phyloP scores from a whole-genome alignment of 1,139 yeast genomes.

The Candida sanyaensis region DNA sequence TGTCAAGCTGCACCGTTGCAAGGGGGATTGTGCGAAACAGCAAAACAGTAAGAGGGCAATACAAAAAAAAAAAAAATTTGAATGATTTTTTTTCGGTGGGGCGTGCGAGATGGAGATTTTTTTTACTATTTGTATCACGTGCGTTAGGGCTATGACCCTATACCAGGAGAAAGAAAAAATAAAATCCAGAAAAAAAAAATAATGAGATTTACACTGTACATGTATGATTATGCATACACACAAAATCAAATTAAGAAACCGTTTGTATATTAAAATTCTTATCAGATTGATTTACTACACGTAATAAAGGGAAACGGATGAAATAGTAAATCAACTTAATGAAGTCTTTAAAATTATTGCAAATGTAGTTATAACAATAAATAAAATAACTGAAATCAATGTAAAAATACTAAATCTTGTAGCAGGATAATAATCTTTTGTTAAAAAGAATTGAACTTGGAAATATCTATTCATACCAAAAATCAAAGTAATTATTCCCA shows the following conservation, averaged over 20 bases:
- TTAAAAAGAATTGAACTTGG: constrained; percentile 32
- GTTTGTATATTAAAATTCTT: too few species aligned
- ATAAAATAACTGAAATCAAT: constrained; percentile 22
- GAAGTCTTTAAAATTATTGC: constrained; percentile 21
- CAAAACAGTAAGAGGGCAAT: too few species aligned
- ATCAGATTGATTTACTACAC: too few species aligned
- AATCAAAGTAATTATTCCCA: constrained; percentile 37
- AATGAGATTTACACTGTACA: not conserved
- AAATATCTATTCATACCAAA: constrained; percentile 37
- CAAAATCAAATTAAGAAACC: not conserved
- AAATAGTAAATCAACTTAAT: too few species aligned
- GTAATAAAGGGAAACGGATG: too few species aligned
- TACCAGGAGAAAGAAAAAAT: not conserved
- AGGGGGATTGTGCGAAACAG: too few species aligned
- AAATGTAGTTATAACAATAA: constrained; percentile 25
- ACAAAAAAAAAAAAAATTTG: too few species aligned
- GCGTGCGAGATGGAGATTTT: constrained; percentile 2
- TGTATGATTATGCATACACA: not conserved
- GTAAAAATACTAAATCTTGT: constrained; percentile 25
- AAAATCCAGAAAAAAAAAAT: too few species aligned
- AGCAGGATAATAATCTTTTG: constrained; percentile 31
- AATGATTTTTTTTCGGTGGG: not conserved
- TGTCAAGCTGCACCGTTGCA: not conserved
- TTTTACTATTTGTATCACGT: not conserved
- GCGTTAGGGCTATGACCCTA: constrained; percentile 9